Conservation (phyloP, 1,139 yeast species). For the Debaryomyces singareniensis region DNA sequence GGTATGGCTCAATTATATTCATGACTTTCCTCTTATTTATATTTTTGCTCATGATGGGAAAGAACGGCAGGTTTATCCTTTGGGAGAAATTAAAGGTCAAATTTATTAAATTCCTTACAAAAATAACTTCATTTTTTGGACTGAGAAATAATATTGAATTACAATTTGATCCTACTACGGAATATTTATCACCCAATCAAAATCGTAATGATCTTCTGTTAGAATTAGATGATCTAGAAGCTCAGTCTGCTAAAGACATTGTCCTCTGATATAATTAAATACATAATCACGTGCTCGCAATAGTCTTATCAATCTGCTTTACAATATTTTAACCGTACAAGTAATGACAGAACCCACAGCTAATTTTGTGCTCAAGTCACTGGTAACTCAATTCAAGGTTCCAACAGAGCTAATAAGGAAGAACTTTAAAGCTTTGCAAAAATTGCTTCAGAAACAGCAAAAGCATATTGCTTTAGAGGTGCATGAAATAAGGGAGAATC, state of each 20-base stretch:
- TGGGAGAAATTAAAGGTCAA: constrained; percentile 7
- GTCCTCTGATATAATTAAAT: no score
- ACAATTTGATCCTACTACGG: no score
- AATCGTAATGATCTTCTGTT: no score
- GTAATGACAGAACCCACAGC: constrained; percentile 37
- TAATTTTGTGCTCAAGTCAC: constrained; percentile 35
- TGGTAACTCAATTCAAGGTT: constrained; percentile 51
- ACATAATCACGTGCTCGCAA: no score
- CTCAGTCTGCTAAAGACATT: no score
- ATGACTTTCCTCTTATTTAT: constrained; percentile 32
- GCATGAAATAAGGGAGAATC: constrained; percentile 24
- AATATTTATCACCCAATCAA: no score
- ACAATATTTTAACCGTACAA: no score
- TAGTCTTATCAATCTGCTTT: no score
- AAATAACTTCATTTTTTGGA: no score
- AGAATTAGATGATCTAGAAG: no score
- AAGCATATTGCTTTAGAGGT: constrained; percentile 35
- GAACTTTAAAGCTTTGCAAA: constrained; percentile 53
- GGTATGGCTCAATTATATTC: constrained; percentile 51
- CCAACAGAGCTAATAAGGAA: constrained; percentile 56
- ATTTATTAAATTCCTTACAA: no score
- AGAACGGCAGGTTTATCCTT: constrained; percentile 16
- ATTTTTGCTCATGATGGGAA: constrained; percentile 47
- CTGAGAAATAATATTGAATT: no score
- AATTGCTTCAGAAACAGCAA: constrained; percentile 50